Base-by-base conservation (phyloP, 2,329 filamentous ascomycete species). In the Aspergillus neotritici region DNA sequence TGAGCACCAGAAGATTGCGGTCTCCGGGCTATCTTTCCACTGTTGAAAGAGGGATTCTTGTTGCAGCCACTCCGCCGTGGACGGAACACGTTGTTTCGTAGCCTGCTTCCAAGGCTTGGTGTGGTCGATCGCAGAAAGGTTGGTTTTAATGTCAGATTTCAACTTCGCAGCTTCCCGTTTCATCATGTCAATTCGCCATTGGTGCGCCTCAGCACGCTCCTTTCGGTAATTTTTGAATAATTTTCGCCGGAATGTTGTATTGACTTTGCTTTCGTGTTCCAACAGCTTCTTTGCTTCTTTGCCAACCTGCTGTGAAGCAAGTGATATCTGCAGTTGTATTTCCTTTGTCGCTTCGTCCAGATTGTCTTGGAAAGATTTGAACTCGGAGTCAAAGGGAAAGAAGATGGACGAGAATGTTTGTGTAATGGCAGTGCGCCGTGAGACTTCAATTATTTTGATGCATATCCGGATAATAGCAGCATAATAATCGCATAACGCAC, bases 401-500 rank as follows among this genome's bases (percentile, higher is more conserved):
- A 25, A 25, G 21, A 25, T 9, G 7, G 21, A 25, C 21, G 21
- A 25, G 7, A 25, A 9, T 8, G 21, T 25, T 25, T 25, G 21
- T 5, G 41, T 34, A 6, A 37, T 21, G 9, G 30, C 14, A 5
- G 34, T 15, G 7, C 47, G 41, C 21, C 44, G 43, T 10, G 47
- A 43, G 25, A 52, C 45, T 21, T 51, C 32, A 29, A 54, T 49
- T n/a, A 51, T 44, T 21, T 46, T 50, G 28, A 38, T 37, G 33
- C 53, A 55, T 12, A 54, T 12, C 12, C 34, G 12, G 16, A 52
- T 30, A 13, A 54, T 46, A 10, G 42, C 37, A 5, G 48, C 42
- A 17, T 51, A 54, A 34, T 49, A 55, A 10, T 52, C 49, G 28
- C 47, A 54, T 2, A 55, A 30, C 4, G 34, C 49, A 17, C 34